Percentiles rank a stretch among this genome's conserved stretches.
phyloP scores from a whole-genome alignment of 2,329 filamentous ascomycete genomes.

The Arthroderma sp. region DNA sequence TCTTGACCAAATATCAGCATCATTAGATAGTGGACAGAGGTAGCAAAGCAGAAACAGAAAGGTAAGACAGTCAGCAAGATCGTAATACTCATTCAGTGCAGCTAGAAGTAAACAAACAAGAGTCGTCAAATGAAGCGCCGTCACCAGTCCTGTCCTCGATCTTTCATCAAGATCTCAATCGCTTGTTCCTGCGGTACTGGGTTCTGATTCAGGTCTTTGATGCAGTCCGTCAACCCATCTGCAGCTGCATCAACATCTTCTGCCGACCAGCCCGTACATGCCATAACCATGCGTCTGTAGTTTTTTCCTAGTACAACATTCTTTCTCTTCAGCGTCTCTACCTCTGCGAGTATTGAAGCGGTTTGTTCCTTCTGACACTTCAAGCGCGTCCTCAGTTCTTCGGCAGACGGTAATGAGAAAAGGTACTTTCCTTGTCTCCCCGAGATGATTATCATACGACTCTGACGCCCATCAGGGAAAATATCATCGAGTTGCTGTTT shows the following conservation, averaged over 20 bases:
- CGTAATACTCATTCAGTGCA: background rate
- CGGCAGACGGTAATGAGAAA: slow-evolving; percentile 45
- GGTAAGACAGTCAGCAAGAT: background rate
- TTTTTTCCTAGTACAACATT: slow-evolving; percentile 76
- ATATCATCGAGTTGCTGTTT: background rate
- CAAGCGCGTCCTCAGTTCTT: slow-evolving; percentile 54
- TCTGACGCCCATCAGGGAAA: background rate
- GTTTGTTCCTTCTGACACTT: slow-evolving; percentile 61
- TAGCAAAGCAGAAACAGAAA: background rate
- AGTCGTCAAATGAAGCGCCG: background rate
- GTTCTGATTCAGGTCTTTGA: slow-evolving; percentile 62
- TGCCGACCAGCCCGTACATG: slow-evolving; percentile 73
- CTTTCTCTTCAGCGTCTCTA: slow-evolving; percentile 60
- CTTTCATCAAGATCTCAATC: slow-evolving; percentile 35
- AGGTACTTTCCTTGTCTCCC: slow-evolving; percentile 34
- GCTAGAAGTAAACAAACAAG: background rate
- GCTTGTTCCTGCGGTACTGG: slow-evolving; percentile 34
- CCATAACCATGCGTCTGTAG: slow-evolving; percentile 74
- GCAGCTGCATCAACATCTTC: slow-evolving; percentile 68
- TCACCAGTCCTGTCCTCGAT: slow-evolving; percentile 35
- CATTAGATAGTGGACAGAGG: background rate
- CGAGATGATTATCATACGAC: slow-evolving; percentile 23
- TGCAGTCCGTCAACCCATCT: slow-evolving; percentile 67
- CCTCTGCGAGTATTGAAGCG: slow-evolving; percentile 52
- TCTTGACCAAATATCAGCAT: background rate